Conservation (phyloP, 345 rosid species). For the Acer yangbiense region DNA sequence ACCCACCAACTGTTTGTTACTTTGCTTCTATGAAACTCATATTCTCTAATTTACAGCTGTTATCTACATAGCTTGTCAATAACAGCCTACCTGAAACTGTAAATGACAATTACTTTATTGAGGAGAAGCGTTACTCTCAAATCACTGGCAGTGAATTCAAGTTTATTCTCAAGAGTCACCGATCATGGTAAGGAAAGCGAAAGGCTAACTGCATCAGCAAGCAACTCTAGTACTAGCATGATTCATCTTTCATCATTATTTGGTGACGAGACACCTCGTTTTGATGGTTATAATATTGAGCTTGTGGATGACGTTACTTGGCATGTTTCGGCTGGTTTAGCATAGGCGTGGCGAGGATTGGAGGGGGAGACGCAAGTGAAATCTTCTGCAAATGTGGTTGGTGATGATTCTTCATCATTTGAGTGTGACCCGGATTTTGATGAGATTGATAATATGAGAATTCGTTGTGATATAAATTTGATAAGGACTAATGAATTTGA, state of each 20-base stretch:
- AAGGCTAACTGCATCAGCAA: conserved; percentile 10
- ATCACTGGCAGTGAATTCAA: background rate
- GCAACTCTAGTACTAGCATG: conserved; percentile 14
- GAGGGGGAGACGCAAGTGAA: conserved; percentile 21
- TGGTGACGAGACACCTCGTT: conserved; percentile 19
- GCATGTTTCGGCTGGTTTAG: conserved; percentile 64
- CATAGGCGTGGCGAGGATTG: conserved; percentile 47
- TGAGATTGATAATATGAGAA: conserved; percentile 76
- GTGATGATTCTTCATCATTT: conserved; percentile 16
- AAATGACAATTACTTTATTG: conserved; percentile 32
- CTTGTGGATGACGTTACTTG: conserved; percentile 76
- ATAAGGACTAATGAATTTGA: conserved; percentile 73
- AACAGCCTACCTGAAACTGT: background rate
- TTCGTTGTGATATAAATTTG: conserved; percentile 76
- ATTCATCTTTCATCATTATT: conserved; percentile 41
- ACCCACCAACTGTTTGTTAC: conserved; percentile 36
- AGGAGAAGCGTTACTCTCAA: conserved; percentile 28
- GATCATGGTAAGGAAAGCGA: conserved; percentile 16
- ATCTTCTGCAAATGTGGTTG: conserved; percentile 17
- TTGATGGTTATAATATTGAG: conserved; percentile 38
- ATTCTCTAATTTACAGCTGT: background rate
- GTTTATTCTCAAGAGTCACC: conserved; percentile 24
- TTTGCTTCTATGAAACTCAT: conserved; percentile 25
- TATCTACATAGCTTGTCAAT: background rate
- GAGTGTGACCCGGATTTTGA: conserved; percentile 54